Evolutionary conservation across 192 early-diverging fungal genomes (phyloP).

Genomic region (Podila verticillata): DNA sequence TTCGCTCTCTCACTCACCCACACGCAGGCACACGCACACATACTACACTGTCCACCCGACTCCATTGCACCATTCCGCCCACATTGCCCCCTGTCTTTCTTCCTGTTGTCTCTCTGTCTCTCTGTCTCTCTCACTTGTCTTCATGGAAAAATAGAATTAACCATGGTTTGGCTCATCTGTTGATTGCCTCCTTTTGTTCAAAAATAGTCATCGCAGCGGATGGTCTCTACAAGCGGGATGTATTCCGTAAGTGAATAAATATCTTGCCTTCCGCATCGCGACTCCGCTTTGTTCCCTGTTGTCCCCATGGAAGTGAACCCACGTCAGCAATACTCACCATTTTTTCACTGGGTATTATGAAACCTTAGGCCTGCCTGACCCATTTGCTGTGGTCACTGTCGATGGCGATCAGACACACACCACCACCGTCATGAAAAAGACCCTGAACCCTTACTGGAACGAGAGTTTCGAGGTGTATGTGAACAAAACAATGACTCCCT

Average conservation of each 20-base stretch:
- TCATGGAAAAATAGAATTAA: not conserved
- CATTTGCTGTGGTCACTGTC: conserved; percentile 96
- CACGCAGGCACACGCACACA: too few relatives aligned
- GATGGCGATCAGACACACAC: conserved; percentile 96
- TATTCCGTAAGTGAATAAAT: conserved; percentile 73
- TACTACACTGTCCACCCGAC: too few relatives aligned
- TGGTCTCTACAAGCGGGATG: conserved; percentile 89
- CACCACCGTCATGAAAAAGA: conserved; percentile 86
- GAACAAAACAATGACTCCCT: not conserved
- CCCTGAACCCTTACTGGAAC: conserved; percentile 97
- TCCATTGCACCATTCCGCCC: too few relatives aligned
- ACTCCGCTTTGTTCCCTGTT: too few relatives aligned
- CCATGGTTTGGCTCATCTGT: not conserved
- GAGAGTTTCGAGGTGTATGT: conserved; percentile 83
- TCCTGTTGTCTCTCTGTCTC: not conserved
- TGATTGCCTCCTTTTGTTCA: not conserved
- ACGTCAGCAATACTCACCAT: not conserved
- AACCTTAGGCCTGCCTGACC: conserved; percentile 82
- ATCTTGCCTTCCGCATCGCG: too few relatives aligned
- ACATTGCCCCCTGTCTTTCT: too few relatives aligned
- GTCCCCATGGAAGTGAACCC: too few relatives aligned
- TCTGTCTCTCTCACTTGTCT: not conserved
- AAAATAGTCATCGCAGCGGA: conserved; percentile 87
- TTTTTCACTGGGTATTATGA: not conserved
- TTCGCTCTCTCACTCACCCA: too few relatives aligned